Conservation (phyloP, 225 moss, liverwort and hornwort genomes). For the Marchantia paleacea region DNA sequence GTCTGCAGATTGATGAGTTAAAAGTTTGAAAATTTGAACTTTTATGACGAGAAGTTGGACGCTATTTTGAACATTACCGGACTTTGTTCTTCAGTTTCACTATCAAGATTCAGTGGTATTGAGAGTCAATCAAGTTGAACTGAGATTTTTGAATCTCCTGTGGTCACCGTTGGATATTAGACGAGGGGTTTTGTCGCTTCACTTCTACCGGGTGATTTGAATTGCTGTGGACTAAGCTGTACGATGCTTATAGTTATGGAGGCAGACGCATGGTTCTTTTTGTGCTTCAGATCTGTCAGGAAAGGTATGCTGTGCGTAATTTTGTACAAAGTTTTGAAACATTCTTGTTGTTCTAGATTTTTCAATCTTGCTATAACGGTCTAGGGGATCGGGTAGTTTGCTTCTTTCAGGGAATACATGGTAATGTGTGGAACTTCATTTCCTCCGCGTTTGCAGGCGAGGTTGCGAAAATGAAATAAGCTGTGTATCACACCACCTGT, state of each 20-base stretch:
- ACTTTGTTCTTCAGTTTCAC: neutral
- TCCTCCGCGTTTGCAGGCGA: neutral
- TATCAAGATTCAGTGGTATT: too few species aligned
- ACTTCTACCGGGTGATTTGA: neutral
- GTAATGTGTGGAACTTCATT: neutral
- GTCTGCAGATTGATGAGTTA: neutral
- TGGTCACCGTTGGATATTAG: neutral
- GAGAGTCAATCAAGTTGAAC: neutral
- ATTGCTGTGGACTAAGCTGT: neutral
- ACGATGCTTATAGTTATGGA: neutral
- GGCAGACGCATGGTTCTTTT: neutral
- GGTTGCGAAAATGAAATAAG: neutral
- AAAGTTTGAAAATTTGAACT: neutral
- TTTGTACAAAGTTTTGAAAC: neutral
- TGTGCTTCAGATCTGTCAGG: neutral
- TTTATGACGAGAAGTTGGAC: neutral
- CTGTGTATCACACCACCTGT: neutral
- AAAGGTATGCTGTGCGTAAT: neutral
- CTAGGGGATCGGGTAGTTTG: neutral
- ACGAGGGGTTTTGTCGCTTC: neutral
- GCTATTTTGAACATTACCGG: neutral
- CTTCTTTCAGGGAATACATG: neutral
- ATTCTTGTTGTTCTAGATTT: neutral
- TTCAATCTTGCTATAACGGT: neutral
- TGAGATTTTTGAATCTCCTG: neutral